phyloP scores from a whole-genome alignment of 441 rosid genomes.

The Isatis lusitanica region DNA sequence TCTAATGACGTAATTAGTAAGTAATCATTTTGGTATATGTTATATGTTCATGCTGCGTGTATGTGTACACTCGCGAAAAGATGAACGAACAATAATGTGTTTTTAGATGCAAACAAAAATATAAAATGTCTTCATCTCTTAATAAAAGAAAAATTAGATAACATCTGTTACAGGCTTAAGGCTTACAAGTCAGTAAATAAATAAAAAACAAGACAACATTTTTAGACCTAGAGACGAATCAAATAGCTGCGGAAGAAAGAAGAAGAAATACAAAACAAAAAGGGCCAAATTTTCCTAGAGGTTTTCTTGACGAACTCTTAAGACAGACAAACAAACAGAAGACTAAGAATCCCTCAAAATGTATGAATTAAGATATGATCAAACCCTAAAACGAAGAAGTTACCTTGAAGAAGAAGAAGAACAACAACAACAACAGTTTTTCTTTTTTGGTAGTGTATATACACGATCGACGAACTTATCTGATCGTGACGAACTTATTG shows the following conservation, averaged over 20 bases:
- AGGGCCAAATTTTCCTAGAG: neutral
- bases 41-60: neutral
- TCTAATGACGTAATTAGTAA: constrained; percentile 30
- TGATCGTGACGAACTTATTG: constrained; percentile 86
- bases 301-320: neutral
- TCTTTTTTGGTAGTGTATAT: neutral
- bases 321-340: neutral
- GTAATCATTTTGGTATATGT: neutral
- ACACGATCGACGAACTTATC: constrained; percentile 41
- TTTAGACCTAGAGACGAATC: neutral
- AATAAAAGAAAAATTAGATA: neutral
- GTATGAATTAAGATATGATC: constrained; percentile 3
- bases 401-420: neutral
- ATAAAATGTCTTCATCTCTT: neutral
- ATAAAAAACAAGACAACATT: neutral
- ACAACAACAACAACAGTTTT: neutral
- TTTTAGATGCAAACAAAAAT: too few species aligned
- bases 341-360: neutral
- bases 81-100: neutral
- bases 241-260: neutral
- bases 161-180: neutral
- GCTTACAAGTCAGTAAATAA: neutral
- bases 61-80: neutral
- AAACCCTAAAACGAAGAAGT: neutral
- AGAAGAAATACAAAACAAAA: neutral